Base-by-base conservation (phyloP, 2,329 filamentous ascomycete genomes). In the Aquanectria penicillioides region DNA sequence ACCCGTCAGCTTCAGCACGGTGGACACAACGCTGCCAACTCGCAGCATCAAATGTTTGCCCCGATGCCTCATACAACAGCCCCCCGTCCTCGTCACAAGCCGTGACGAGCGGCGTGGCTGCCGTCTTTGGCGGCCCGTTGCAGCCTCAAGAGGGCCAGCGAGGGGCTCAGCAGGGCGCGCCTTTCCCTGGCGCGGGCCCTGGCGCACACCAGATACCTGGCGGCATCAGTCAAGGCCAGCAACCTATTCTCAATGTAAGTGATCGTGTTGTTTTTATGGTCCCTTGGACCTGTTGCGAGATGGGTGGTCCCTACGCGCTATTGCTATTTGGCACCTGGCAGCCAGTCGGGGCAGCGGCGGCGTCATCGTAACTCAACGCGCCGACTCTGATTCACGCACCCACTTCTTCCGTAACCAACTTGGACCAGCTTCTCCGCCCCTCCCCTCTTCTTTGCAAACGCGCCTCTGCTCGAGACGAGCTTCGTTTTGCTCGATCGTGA, bases 41-140 rank as follows among this genome's bases (percentile, higher is more conserved):
- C 75, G 37, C 81, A 81, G 66, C 83, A 85, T 48, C 85, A 86
- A 66, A 84, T 87, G 73, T 89, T 87, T 68, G 80, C 81, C 20
- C 79, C 83, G 67, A 78, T 86, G 74, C 62, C 82, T 65, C 78
- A 85, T 76, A 76, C 78, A 60, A 72, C 83, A 70, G 71, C 82
- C 66, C 83, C 29, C 78, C 84, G 57, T 78, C 81, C 69, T 75
- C 79, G 61, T 79, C 86, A 11, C 81, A 89, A 51, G 83, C 84
- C 20, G 83, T 84, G 18, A 83, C 88, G 26, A 86, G 80, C 60
- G 85, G 85, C 12, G 83, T 87, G 46, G 85, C 81, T 4, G 84
- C 85, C 49, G 82, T 91, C 31, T 96, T 94, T 68, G 89, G 89
- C 20, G 87, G 89, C 3, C 87, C 91, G 43, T 79, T 88, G 56